Evolutionary conservation across 169 alveolate genomes (phyloP).

Genomic region (Plasmodium berghei): DNA sequence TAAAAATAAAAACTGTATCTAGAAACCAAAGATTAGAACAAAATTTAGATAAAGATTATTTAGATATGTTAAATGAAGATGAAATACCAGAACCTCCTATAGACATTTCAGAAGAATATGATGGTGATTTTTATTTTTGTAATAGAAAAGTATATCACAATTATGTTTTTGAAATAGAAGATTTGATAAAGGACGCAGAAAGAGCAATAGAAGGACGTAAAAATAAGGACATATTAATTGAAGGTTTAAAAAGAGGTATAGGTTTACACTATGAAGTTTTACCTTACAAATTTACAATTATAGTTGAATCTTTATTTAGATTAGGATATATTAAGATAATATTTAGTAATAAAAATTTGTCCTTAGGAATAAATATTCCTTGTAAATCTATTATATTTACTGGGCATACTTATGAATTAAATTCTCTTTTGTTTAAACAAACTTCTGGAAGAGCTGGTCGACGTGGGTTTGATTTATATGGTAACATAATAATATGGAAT

Average conservation of each 20-base stretch:
- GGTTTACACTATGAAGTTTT: slow-evolving; percentile 94
- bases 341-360: slow-evolving; percentile 90
- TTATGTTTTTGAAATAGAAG: slow-evolving; percentile 85
- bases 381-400: slow-evolving; percentile 90
- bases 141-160: slow-evolving; percentile 82
- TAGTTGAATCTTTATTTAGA: slow-evolving; percentile 90
- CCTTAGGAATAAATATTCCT: slow-evolving; percentile 95
- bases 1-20: slow-evolving; percentile 85
- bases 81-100: slow-evolving; percentile 88
- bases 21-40: slow-evolving; percentile 90
- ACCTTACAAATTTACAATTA: slow-evolving; percentile 83
- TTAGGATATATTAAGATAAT: slow-evolving; percentile 89
- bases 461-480: slow-evolving; percentile 93
- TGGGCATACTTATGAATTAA: slow-evolving; percentile 89
- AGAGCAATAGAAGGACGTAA: slow-evolving; percentile 82
- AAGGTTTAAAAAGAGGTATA: slow-evolving; percentile 91
- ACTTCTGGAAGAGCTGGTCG: slow-evolving; percentile 95
- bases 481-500: slow-evolving; percentile 92
- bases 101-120: slow-evolving; percentile 91
- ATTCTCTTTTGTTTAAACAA: slow-evolving; percentile 92
- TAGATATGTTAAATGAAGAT: slow-evolving; percentile 82
- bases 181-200: slow-evolving; percentile 82
- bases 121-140: slow-evolving; percentile 89
- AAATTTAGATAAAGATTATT: slow-evolving; percentile 85
- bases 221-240: slow-evolving; percentile 80